These are phyloP conservation scores for Petrea volubilis DNA, from an alignment of 257 asterid species.

Conservation along the genomic window DNA sequence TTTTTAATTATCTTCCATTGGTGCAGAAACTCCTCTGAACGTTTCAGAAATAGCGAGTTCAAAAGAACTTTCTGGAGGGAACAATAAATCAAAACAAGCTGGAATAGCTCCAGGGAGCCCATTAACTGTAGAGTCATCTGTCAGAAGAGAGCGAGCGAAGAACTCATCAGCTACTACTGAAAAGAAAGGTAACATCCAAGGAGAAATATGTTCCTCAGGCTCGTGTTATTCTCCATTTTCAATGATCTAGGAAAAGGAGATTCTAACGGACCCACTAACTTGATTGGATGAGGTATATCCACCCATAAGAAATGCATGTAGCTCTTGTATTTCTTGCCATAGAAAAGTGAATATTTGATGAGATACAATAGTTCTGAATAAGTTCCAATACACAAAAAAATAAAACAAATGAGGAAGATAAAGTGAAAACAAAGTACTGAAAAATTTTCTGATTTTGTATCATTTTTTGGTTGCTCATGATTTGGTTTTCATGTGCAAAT, in stretches of 20 bases:
- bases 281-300: conserved; percentile 11
- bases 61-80: conserved; percentile 31
- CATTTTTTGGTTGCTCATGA: conserved; percentile 8
- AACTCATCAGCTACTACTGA: conserved; percentile 24
- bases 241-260: neutral
- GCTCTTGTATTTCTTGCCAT: neutral
- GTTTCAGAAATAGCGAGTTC: conserved; percentile 23
- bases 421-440: neutral
- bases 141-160: conserved; percentile 20
- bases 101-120: conserved; percentile 23
- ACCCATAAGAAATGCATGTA: neutral
- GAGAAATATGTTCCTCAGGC: neutral
- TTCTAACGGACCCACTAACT: neutral
- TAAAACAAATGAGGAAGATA: conserved; percentile 5
- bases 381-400: neutral
- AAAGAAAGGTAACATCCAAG: conserved; percentile 35
- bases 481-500: conserved; percentile 9
- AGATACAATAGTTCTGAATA: conserved; percentile 1
- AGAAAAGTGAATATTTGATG: conserved; percentile 13
- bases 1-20: conserved; percentile 1
- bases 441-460: neutral
- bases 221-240: conserved; percentile 14
- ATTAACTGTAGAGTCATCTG: conserved; percentile 12
- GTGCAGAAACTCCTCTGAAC: conserved; percentile 28
- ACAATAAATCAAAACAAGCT: conserved; percentile 27